phyloP scores from a whole-genome alignment of 129 eudicot species.

The Daucus carota region DH1_v3.0 NC_030383.2:49728501-49729000 shows the following conservation, averaged over 20 bases:
- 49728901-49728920: no score
- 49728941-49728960: no score
- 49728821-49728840: no score
- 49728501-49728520: slow-evolving; percentile 90
- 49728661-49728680: neutral
- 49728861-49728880: no score
- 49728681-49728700: neutral
- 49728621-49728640: neutral
- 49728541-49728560: slow-evolving; percentile 3
- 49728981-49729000: no score
- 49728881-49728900: no score
- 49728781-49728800: no score
- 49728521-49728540: slow-evolving; percentile 87
- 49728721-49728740: neutral
- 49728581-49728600: neutral
- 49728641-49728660: neutral
- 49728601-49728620: neutral
- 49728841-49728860: no score
- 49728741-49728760: neutral
- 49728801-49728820: no score
- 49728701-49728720: neutral
- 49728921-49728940: no score
- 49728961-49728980: no score
- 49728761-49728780: neutral
- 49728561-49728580: neutral